Conservation (phyloP, 257 asterid genomes). For the Nemophila menziesii region DNA sequence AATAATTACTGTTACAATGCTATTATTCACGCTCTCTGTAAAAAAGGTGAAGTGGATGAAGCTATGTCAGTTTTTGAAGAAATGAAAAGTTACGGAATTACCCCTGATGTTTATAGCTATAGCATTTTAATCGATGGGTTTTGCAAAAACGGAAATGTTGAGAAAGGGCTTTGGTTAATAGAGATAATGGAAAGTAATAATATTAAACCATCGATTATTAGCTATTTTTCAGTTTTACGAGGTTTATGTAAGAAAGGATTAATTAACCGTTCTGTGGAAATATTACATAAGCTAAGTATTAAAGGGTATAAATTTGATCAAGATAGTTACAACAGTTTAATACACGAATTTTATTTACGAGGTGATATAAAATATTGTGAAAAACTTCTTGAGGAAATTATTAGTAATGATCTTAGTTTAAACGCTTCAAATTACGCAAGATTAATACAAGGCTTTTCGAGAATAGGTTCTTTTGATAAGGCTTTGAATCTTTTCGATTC, state of each 20-base stretch:
- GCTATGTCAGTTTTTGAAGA: constrained; percentile 31
- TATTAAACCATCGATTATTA: constrained; percentile 34
- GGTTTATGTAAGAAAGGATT: constrained; percentile 29
- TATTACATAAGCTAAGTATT: constrained; percentile 25
- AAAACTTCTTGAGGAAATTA: constrained; percentile 45
- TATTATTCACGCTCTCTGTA: constrained; percentile 34
- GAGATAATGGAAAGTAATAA: constrained; percentile 35
- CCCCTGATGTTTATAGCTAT: constrained; percentile 41
- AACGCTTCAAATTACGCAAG: constrained; percentile 21
- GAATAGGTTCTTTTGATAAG: constrained; percentile 25
- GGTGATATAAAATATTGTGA: constrained; percentile 38
- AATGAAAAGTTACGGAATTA: constrained; percentile 35
- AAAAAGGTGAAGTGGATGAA: constrained; percentile 24
- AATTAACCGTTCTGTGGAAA: constrained; percentile 21
- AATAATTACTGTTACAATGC: constrained; percentile 51
- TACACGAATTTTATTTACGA: constrained; percentile 37
- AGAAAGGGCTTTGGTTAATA: constrained; percentile 24
- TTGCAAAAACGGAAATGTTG: constrained; percentile 25
- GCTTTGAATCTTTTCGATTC: constrained; percentile 18
- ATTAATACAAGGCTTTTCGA: constrained; percentile 33
- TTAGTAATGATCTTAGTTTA: constrained; percentile 27
- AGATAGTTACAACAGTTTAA: constrained; percentile 34
- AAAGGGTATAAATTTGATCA: constrained; percentile 36
- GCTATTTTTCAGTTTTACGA: constrained; percentile 37
- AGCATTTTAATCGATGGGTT: constrained; percentile 48